These are phyloP conservation scores for Tetrastigma voinierianum DNA, from an alignment of 164 flowering plant genomes.

Conservation along the genomic window DNA sequence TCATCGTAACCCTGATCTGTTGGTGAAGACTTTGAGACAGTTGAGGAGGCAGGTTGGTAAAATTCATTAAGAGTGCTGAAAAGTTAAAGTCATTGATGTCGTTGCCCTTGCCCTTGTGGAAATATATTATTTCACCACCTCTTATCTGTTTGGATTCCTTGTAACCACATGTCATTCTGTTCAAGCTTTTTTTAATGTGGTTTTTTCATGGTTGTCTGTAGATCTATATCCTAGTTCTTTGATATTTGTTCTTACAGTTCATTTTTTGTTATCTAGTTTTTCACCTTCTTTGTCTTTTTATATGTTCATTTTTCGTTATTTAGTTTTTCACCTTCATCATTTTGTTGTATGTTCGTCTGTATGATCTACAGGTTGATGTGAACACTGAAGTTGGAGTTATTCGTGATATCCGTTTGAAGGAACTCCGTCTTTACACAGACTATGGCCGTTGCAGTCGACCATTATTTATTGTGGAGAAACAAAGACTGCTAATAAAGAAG, in stretches of 20 bases:
- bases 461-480: slow-evolving; percentile 91
- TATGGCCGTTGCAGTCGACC: slow-evolving; percentile 99
- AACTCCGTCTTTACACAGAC: slow-evolving; percentile 89
- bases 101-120: background rate
- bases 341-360: background rate
- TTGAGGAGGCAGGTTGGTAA: slow-evolving; percentile 78
- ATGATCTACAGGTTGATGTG: slow-evolving; percentile 78
- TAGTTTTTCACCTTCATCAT: background rate
- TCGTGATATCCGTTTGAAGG: slow-evolving; percentile 86
- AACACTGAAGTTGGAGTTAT: slow-evolving; percentile 99
- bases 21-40: slow-evolving; percentile 79
- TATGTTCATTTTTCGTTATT: no score
- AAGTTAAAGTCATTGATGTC: no score
- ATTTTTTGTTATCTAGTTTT: no score
- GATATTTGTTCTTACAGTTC: no score
- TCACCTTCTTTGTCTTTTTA: background rate
- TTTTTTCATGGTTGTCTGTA: no score
- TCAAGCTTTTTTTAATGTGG: no score
- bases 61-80: background rate
- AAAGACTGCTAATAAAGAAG: slow-evolving; percentile 84
- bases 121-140: no score
- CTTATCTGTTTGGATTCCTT: no score
- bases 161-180: no score
- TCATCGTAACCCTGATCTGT: slow-evolving; percentile 92
- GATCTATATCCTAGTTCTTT: no score